Evolutionary conservation across 768 basidiomycete genomes (phyloP), one percentile per base, ranked within the genome.

Genomic region (Collybiopsis luxurians): DNA sequence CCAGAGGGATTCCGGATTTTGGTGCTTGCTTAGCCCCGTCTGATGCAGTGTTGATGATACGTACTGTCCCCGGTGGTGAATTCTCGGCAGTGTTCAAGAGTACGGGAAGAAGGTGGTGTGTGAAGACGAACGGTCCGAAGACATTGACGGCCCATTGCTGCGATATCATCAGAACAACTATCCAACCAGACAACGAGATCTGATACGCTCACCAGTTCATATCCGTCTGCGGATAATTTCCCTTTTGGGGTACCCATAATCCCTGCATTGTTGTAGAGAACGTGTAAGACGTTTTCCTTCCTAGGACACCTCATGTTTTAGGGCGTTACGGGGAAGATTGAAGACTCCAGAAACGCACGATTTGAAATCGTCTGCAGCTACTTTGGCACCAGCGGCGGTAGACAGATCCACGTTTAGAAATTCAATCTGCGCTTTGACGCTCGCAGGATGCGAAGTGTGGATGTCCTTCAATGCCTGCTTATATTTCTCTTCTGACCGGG

Each of bases 201-300:
- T 11, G 31, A 28, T 21, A 2, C 21, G 10, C 31, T 31, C 17
- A 34, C 47, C 28, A 31, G 31, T 34, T 49, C 47, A 31, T 49
- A 49, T 3, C 47, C 47, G 15, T 49, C 47, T 31, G 10, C 31
- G 2, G 47, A 49, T 19, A 30, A 9, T 12, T 49, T 49, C 19
- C 47, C 47, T 49, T 49, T 49, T 3, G 47, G 47, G 2, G 47
- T 49, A 49, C 47, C 30, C 47, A 49, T 49, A 9, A 49, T 19
- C 10, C 47, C 47, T 19, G 47, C 47, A 21, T 49, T 34, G 12
- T 49, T 49, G 47, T 30, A 49, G 13, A 49, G 21, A 49, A 34
- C n/a, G n/a, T 49, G 47, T 19, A 49, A 31, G 21, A 23, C 47
- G 12, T 28, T 49, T 19, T 49, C 47, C 31, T 28, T 30, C 47